Conservation (phyloP, 2,329 filamentous ascomycete genomes). For the Trichoderma aggressivum region DNA sequence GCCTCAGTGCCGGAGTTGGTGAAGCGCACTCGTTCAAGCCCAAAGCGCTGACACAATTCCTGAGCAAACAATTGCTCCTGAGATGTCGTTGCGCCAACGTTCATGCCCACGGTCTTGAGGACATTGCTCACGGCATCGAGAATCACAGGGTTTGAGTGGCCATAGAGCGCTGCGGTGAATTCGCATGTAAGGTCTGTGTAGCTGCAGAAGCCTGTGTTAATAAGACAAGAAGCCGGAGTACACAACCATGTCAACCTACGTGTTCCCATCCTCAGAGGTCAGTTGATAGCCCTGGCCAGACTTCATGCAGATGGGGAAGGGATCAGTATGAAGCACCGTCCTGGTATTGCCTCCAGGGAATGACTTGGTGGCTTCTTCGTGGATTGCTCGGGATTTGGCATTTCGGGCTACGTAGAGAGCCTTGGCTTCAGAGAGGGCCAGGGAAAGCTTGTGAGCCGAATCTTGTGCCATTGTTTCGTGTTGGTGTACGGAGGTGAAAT, state of each 20-base stretch:
- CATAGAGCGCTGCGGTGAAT: constrained; percentile 63
- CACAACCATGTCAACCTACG: constrained; percentile 23
- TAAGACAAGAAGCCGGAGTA: neutral
- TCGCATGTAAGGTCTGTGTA: constrained; percentile 63
- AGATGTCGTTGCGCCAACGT: constrained; percentile 50
- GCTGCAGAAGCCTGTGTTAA: constrained; percentile 22
- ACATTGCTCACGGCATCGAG: constrained; percentile 44
- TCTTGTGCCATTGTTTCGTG: neutral
- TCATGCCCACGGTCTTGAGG: constrained; percentile 48
- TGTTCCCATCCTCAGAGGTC: constrained; percentile 41
- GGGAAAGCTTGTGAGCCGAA: constrained; percentile 10
- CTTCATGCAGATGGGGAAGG: constrained; percentile 43
- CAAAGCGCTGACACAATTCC: constrained; percentile 52
- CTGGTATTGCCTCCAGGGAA: constrained; percentile 48
- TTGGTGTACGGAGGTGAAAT: neutral
- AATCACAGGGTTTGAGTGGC: constrained; percentile 59
- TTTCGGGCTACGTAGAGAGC: constrained; percentile 37
- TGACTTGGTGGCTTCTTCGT: constrained; percentile 35
- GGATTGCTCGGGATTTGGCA: constrained; percentile 36
- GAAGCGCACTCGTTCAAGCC: constrained; percentile 56
- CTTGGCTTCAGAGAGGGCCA: constrained; percentile 33
- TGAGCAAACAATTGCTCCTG: constrained; percentile 51
- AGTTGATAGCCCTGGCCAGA: constrained; percentile 36
- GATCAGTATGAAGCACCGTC: constrained; percentile 41
- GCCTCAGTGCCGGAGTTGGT: constrained; percentile 66